These are phyloP conservation scores for Apiospora pterosperma DNA, from an alignment of 2,329 filamentous ascomycete genomes.

Conservation along the genomic window DNA sequence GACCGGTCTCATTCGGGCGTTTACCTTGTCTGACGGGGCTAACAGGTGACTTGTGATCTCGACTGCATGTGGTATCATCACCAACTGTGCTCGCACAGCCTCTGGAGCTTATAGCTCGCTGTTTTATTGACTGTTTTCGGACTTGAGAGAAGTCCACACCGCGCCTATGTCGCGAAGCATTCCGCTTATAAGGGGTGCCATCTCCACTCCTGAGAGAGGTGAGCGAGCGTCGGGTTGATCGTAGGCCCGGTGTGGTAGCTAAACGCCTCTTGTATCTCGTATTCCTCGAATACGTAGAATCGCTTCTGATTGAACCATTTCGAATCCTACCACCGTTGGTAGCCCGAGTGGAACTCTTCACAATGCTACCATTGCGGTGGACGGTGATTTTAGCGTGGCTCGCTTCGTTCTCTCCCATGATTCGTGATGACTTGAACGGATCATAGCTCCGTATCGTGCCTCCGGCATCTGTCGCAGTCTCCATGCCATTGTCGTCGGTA, in stretches of 20 bases:
- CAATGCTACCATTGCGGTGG: slow-evolving; percentile 49
- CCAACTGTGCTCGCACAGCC: slow-evolving; percentile 24
- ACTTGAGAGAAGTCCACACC: slow-evolving; percentile 53
- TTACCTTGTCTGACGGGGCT: slow-evolving; percentile 17
- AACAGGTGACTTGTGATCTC: slow-evolving; percentile 18
- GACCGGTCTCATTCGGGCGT: slow-evolving; percentile 9
- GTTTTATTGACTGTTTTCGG: slow-evolving; percentile 31
- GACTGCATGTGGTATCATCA: slow-evolving; percentile 22
- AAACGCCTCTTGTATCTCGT: slow-evolving; percentile 22
- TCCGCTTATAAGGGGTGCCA: slow-evolving; percentile 37
- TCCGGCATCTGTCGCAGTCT: slow-evolving; percentile 30
- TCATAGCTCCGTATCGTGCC: slow-evolving; percentile 69
- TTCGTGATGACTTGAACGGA: slow-evolving; percentile 70
- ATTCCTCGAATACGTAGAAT: slow-evolving; percentile 25
- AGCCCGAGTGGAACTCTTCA: slow-evolving; percentile 19
- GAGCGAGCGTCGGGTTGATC: slow-evolving; percentile 39
- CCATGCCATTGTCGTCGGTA: slow-evolving; percentile 36
- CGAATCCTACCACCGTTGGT: slow-evolving; percentile 27
- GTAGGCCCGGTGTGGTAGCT: slow-evolving; percentile 24
- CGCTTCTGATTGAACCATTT: slow-evolving; percentile 30
- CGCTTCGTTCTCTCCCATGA: slow-evolving; percentile 43
- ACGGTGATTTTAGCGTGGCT: slow-evolving; percentile 67
- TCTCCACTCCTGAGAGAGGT: slow-evolving; percentile 47
- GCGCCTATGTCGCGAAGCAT: slow-evolving; percentile 45
- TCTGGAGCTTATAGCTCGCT: slow-evolving; percentile 11